These are phyloP conservation scores for Oemleria cerasiformis DNA, from an alignment of 306 rosid species.

Conservation along the genomic window DNA sequence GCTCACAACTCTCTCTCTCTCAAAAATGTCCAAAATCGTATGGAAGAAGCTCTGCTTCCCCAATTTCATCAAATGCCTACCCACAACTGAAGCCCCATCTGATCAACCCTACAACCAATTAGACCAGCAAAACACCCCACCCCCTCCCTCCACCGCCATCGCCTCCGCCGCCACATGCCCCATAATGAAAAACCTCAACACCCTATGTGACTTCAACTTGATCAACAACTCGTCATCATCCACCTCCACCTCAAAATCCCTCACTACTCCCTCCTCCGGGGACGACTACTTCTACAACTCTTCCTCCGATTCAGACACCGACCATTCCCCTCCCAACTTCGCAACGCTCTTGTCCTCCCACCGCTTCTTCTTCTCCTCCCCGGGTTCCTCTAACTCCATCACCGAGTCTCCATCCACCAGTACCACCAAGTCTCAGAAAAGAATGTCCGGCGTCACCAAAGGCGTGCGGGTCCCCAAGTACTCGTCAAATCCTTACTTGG, in stretches of 20 bases:
- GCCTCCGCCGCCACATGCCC: constrained; percentile 6
- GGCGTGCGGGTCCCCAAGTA: constrained; percentile 58
- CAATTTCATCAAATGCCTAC: constrained; percentile 61
- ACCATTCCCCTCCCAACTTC: constrained; percentile 52
- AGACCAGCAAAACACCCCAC: constrained; percentile 15
- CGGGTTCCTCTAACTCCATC: constrained; percentile 86
- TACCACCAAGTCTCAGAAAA: neutral
- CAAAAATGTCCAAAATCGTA: constrained; percentile 45
- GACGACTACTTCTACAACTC: constrained; percentile 33
- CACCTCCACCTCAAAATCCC: constrained; percentile 31
- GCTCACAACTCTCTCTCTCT: neutral
- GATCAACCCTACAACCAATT: constrained; percentile 25
- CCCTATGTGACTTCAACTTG: constrained; percentile 20
- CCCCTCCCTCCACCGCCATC: constrained; percentile 20
- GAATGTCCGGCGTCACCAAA: constrained; percentile 13
- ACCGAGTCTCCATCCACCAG: constrained; percentile 46
- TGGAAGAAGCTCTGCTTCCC: constrained; percentile 65
- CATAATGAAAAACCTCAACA: constrained; percentile 22
- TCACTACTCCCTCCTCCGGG: constrained; percentile 26
- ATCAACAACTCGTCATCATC: constrained; percentile 11
- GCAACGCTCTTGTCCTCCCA: constrained; percentile 64
- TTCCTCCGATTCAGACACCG: constrained; percentile 27
- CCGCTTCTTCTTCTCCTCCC: constrained; percentile 92
- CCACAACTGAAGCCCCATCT: constrained; percentile 29
- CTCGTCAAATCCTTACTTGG: constrained; percentile 64